phyloP scores from a whole-genome alignment of 1,139 yeast genomes.

The Nematodospora anomalae region DNA sequence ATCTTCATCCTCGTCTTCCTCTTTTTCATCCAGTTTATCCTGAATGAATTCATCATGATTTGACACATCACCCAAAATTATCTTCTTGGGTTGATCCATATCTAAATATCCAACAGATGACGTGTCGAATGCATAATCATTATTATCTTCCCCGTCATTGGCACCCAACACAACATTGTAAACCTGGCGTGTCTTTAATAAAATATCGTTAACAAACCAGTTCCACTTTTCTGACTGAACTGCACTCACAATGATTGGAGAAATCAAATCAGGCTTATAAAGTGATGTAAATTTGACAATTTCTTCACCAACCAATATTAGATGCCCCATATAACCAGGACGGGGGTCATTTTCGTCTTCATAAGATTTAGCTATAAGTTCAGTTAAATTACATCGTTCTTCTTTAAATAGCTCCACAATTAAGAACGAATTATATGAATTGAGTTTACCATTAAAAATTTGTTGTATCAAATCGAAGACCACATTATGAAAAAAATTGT shows the following conservation, averaged over 20 bases:
- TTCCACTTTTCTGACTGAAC: slow-evolving; percentile 43
- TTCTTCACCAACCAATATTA: slow-evolving; percentile 48
- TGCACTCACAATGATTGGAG: slow-evolving; percentile 42
- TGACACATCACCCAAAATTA: slow-evolving; percentile 36
- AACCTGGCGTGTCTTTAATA: slow-evolving; percentile 46
- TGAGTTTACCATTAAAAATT: slow-evolving; percentile 49
- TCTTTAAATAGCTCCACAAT: slow-evolving; percentile 42
- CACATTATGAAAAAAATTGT: slow-evolving; percentile 51
- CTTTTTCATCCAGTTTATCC: slow-evolving; percentile 17
- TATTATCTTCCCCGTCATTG: slow-evolving; percentile 24
- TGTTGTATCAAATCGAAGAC: slow-evolving; percentile 51
- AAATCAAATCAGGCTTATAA: slow-evolving; percentile 49
- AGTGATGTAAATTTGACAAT: slow-evolving; percentile 50
- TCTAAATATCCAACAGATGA: slow-evolving; percentile 39
- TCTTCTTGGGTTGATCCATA: slow-evolving; percentile 28
- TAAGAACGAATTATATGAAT: slow-evolving; percentile 48
- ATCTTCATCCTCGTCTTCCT: slow-evolving; percentile 21
- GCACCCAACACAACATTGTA: slow-evolving; percentile 50
- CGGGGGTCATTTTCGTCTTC: slow-evolving; percentile 27
- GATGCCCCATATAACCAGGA: slow-evolving; percentile 51
- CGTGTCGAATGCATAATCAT: slow-evolving; percentile 31
- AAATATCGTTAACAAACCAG: slow-evolving; percentile 45
- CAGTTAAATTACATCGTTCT: slow-evolving; percentile 33
- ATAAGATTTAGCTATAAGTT: slow-evolving; percentile 35
- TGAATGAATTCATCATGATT: slow-evolving; percentile 37